These are phyloP conservation scores for Clarireedia paspali DNA, from an alignment of 2,329 filamentous ascomycete species.

Conservation along the genomic window DNA sequence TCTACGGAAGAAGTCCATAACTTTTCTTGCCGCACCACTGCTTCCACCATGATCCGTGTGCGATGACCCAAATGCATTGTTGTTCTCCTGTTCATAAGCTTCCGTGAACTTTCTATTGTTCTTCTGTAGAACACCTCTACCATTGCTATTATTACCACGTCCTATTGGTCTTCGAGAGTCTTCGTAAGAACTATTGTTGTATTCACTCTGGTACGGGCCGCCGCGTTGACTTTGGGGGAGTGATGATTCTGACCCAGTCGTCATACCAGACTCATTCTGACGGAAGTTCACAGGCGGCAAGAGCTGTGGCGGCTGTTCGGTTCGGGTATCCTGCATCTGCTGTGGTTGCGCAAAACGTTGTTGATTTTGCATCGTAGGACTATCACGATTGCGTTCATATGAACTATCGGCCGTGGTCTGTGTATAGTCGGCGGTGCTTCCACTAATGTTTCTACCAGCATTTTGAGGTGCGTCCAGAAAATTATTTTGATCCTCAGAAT, in stretches of 20 bases:
- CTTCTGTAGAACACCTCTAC: constrained; percentile 63
- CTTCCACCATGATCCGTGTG: constrained; percentile 65
- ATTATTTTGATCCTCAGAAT: constrained; percentile 19
- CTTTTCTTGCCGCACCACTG: constrained; percentile 78
- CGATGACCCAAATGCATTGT: constrained; percentile 45
- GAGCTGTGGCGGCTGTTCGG: constrained; percentile 19
- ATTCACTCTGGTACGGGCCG: constrained; percentile 14
- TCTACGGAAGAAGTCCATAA: constrained; percentile 97
- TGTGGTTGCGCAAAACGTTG: constrained; percentile 35
- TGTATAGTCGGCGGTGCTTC: constrained; percentile 14
- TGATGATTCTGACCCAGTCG: constrained; percentile 27
- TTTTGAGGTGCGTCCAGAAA: constrained; percentile 21
- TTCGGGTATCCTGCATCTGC: constrained; percentile 24
- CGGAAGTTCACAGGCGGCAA: constrained; percentile 25
- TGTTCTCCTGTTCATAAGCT: constrained; percentile 73
- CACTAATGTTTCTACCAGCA: constrained; percentile 19
- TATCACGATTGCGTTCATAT: constrained; percentile 24
- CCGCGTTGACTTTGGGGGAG: constrained; percentile 20
- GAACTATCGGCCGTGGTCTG: constrained; percentile 19
- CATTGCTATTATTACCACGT: constrained; percentile 13
- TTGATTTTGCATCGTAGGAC: constrained; percentile 31
- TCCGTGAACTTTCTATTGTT: constrained; percentile 80
- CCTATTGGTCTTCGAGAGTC: constrained; percentile 18
- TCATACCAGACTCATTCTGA: constrained; percentile 22
- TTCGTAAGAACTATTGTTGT: constrained; percentile 15